Percentiles rank a stretch among this genome's conserved stretches.
phyloP scores from a whole-genome alignment of 1,284 basidiomycete genomes.

The Schizophyllum amplum region DNA sequence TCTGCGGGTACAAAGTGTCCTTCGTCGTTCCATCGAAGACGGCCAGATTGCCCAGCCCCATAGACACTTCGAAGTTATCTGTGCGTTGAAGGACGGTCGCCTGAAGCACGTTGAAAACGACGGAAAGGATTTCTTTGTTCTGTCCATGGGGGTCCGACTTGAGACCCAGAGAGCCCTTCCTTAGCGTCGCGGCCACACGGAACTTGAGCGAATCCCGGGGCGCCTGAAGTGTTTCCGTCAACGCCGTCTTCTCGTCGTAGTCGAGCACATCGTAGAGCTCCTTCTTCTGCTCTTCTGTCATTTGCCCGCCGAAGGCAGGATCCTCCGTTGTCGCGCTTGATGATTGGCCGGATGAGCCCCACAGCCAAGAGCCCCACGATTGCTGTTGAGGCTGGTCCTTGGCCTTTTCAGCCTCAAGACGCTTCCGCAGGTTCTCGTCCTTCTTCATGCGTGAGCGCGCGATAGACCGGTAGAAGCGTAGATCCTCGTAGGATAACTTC shows the following conservation, averaged over 20 bases:
- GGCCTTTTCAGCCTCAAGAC: constrained; percentile 61
- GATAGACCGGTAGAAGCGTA: constrained; percentile 96
- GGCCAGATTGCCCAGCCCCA: constrained; percentile 84
- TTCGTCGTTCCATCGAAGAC: constrained; percentile 90
- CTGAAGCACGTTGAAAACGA: constrained; percentile 86
- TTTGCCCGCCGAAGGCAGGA: constrained; percentile 50
- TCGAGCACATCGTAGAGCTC: constrained; percentile 93
- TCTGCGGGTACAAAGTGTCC: constrained; percentile 82
- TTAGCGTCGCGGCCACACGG: constrained; percentile 71
- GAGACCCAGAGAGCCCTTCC: constrained; percentile 83
- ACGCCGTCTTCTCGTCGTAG: constrained; percentile 81
- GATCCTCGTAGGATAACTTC: constrained; percentile 89
- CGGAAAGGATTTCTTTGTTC: constrained; percentile 71
- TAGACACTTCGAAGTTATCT: constrained; percentile 73
- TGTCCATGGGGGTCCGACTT: constrained; percentile 61
- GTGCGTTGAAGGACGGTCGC: constrained; percentile 83
- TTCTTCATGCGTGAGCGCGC: constrained; percentile 86
- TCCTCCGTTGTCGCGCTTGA: constrained; percentile 34
- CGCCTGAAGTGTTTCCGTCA: constrained; percentile 59
- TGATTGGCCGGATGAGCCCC: constrained; percentile 50
- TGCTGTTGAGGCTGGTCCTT: constrained; percentile 40
- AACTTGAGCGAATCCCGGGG: constrained; percentile 82
- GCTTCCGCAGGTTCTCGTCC: constrained; percentile 66
- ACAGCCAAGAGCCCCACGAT: constrained; percentile 82
- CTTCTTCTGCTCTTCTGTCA: constrained; percentile 90